Base-by-base conservation (phyloP, 2,329 filamentous ascomycete genomes). In the Colletotrichum musicola region DNA sequence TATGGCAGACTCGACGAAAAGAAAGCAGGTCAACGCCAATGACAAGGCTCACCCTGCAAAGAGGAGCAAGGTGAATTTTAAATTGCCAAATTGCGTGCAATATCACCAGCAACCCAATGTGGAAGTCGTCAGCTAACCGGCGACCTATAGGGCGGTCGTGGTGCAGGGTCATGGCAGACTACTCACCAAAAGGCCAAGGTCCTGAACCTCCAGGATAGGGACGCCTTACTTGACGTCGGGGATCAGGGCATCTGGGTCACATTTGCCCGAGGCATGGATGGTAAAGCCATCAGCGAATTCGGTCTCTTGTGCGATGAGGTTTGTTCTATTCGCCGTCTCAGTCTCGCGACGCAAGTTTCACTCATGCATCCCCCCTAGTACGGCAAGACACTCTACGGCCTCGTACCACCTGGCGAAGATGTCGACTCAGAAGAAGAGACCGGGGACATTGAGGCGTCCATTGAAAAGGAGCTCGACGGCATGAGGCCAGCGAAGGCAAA, bases 211-310 rank as follows among this genome's bases (percentile, higher is more conserved):
- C 79, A 79, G 14, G 81, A 81, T 46, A 72, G 80, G 72, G 84
- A 83, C 47, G 83, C 79, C 46, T 76, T 78, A 13, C 79, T 94
- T 55, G 88, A 92, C 73, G 83, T 90, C 5, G 92, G 92, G 5
- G 91, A 94, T 74, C 83, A 85, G 60, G 93, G 93, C 5, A 89
- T 95, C 67, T 95, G 92, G 92, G 90, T 91, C 30, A 94, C 92
- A 0, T 95, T 92, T 76, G 89, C 91, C 59, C 87, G 91, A 75
- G 88, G 88, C 72, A 91, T 92, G 81, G 92, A 93, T 79, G 84
- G 83, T 49, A 91, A 90, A 78, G 91, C 92, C 14, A 86, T 92
- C 2, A 82, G 85, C 57, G 93, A 95, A 76, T 84, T 94, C 71
- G 84, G 84, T 65, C 80, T 86, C 67, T 80, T 94, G 22, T 92